Conservation (phyloP, 75 land plant species). For the Isoetes taiwanensis region DNA sequence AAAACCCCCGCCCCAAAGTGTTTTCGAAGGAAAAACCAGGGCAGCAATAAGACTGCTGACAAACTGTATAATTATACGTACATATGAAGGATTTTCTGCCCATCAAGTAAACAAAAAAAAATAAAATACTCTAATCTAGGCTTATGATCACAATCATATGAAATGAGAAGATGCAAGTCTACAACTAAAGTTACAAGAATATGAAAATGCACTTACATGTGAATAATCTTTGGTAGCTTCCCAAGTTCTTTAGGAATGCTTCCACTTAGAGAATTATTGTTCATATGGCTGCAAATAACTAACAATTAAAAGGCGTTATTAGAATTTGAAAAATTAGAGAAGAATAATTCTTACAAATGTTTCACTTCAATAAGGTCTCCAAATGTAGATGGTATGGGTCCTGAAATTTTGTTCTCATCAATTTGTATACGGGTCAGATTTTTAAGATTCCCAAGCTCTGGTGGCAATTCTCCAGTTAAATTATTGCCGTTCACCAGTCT, state of each 20-base stretch:
- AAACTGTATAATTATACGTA: no score
- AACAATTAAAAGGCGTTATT: no score
- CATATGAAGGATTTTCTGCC: no score
- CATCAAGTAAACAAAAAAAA: no score
- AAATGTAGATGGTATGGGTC: conserved; percentile 54
- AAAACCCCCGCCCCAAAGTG: no score
- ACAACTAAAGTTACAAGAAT: no score
- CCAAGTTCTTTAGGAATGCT: conserved; percentile 50
- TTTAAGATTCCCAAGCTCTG: conserved; percentile 12
- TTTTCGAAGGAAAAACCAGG: no score
- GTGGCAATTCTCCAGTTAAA: conserved; percentile 11
- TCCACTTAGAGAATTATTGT: conserved; percentile 51
- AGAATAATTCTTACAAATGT: conserved; percentile 75
- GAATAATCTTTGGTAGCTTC: conserved; percentile 34
- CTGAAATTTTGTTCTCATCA: conserved; percentile 62
- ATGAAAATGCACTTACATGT: conserved; percentile 56
- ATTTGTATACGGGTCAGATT: conserved; percentile 44
- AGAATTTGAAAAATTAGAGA: no score
- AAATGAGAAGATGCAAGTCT: no score
- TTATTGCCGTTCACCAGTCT: conserved; percentile 4
- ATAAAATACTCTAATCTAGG: no score
- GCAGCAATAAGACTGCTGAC: no score
- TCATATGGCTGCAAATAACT: conserved; percentile 53
- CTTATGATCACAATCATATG: no score
- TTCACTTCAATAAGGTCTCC: conserved; percentile 29